Conservation (phyloP, 2,329 filamentous ascomycete species). For the Sporothrix variecibatus region DNA sequence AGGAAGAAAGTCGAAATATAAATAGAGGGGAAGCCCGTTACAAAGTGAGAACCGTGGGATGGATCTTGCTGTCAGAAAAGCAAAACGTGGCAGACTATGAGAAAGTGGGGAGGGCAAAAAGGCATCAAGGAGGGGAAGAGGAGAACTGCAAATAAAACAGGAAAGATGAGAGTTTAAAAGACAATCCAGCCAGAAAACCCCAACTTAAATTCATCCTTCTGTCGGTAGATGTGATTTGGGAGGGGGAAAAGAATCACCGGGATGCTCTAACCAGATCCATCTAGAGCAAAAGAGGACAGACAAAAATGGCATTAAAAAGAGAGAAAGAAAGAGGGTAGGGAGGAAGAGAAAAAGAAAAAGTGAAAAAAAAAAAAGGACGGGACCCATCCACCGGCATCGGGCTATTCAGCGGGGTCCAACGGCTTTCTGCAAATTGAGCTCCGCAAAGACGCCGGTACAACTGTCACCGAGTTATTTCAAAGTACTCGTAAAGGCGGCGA, state of each 20-base stretch:
- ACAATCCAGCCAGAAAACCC: not conserved
- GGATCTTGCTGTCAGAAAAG: not conserved
- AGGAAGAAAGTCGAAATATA: not conserved
- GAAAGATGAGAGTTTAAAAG: not conserved
- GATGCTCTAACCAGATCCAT: not conserved
- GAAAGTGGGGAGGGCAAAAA: not conserved
- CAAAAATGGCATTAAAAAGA: not conserved
- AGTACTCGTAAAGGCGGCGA: not conserved
- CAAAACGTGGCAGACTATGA: not conserved
- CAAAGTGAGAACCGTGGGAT: not conserved
- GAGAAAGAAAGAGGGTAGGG: not conserved
- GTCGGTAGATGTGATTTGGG: not conserved
- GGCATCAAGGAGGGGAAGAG: not conserved
- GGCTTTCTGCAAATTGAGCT: not conserved
- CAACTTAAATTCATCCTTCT: not conserved
- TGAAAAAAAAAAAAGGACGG: not conserved
- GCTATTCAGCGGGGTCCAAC: not conserved
- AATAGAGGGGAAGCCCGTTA: not conserved
- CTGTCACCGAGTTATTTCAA: not conserved
- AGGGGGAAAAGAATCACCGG: slow-evolving; percentile 4
- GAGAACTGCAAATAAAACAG: not conserved
- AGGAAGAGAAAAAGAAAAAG: not conserved
- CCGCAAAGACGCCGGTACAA: not conserved
- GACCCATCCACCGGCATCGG: not conserved
- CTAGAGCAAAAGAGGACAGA: not conserved